Evolutionary conservation across 495 filamentous ascomycete species (phyloP).

Genomic region (Penicillium soppii): DNA sequence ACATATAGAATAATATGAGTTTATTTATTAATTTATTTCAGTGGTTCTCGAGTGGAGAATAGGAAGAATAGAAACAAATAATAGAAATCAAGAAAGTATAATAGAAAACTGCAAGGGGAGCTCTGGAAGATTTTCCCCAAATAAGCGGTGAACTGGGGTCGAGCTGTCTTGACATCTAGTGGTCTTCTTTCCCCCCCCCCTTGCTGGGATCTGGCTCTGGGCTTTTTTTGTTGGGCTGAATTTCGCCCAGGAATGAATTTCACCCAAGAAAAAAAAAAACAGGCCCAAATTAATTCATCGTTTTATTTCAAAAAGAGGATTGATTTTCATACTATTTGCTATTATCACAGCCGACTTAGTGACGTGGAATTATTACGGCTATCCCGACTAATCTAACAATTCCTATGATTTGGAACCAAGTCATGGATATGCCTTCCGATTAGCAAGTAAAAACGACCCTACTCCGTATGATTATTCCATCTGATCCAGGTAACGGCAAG

Average conservation of each 20-base stretch:
- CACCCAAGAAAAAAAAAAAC: background rate
- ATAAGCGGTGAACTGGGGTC: conserved; percentile 5
- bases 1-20: too few species aligned
- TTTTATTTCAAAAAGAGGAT: background rate
- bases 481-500: too few species aligned
- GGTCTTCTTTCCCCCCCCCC: too few species aligned
- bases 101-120: conserved; percentile 1
- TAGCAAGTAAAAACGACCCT: too few species aligned
- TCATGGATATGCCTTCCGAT: too few species aligned
- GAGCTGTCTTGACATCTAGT: conserved; percentile 4
- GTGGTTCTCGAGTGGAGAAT: too few species aligned
- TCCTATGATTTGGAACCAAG: background rate
- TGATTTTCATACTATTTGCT: background rate
- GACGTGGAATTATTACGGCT: background rate
- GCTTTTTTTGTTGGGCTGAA: conserved; percentile 1
- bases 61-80: background rate
- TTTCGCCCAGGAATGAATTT: background rate
- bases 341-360: conserved; percentile 1
- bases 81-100: background rate
- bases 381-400: background rate
- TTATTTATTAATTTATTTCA: too few species aligned
- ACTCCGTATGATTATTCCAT: too few species aligned
- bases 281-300: too few species aligned
- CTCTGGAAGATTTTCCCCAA: background rate
- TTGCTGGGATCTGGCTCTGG: conserved; percentile 9